Evolutionary conservation across 176 grass and related monocot genomes (phyloP), one percentile per base, ranked within the genome.

Genomic region (Calamus simplicifolius): DNA sequence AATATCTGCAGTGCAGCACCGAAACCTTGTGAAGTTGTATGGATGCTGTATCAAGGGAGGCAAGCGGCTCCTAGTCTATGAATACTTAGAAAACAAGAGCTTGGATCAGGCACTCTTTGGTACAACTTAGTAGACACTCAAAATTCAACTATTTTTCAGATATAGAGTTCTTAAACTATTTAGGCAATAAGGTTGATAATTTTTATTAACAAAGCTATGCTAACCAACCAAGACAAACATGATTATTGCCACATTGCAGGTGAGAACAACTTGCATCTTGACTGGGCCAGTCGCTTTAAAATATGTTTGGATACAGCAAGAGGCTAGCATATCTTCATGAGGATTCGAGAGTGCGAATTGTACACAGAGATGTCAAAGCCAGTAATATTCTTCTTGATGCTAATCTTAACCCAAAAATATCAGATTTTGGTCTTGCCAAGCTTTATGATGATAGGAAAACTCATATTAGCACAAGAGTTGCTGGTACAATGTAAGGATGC

Each of bases 391-490:
- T 73, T 0, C 68, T 82, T 27, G 80, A 82, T 63, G 5, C 29
- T 50, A 56, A 82, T 35, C 68, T 82, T 23, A 82, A 58, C 31
- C 80, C 80, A 30, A 82, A 77, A 68, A 82, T 82, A 29, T 82
- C 80, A 29, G 80, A 82, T 64, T 82, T 82, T 58, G 80, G 80
- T 56, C 27, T 82, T 23, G 73, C 80, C 2, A 82, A 73, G 50
- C 73, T 77, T 56, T 82, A 77, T 29, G 73, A 73, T 52, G 73
- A 77, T 29, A 77, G 77, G 56, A 82, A 62, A 62, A 82, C 61
- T 18, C 80, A 82, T 56, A 72, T 82, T 18, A 77, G 56, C 56
- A 82, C 80, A 13, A 67, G 73, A 62, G 61, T 82, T 50, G 80
- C 80, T 19, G 80, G 80, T 15, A 82, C 80, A 72, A 67, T 72